These are phyloP conservation scores for Paramecium primaurelia DNA, from an alignment of 73 alveolate species.

Conservation along the genomic window DNA sequence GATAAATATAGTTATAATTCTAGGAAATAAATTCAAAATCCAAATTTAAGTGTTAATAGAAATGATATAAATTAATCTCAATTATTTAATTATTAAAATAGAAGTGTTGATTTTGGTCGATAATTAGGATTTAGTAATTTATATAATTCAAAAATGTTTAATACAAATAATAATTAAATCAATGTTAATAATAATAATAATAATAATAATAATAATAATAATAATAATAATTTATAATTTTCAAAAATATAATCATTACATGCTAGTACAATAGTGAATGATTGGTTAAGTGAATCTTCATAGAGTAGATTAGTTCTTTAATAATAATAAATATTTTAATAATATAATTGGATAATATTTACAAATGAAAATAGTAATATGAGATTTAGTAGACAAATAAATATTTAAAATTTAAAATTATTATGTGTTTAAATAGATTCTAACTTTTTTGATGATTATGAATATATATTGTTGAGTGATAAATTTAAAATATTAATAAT, in stretches of 20 bases:
- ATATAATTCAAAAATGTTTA: background rate
- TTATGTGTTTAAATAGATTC: background rate
- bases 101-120: background rate
- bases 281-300: background rate
- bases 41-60: background rate
- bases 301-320: background rate
- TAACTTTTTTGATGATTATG: background rate
- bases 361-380: slow-evolving; percentile 10
- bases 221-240: background rate
- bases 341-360: background rate
- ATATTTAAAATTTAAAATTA: background rate
- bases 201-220: no score
- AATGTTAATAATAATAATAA: background rate
- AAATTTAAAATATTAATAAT: background rate
- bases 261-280: background rate
- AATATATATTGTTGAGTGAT: background rate
- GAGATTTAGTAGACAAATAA: background rate
- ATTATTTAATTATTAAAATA: background rate
- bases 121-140: background rate
- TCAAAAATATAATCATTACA: background rate
- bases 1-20: background rate
- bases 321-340: background rate
- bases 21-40: background rate
- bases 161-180: background rate
- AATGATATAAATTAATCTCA: background rate